These are phyloP conservation scores for Camelina sativa DNA, from an alignment of 345 rosid species.

Conservation along the genomic window DNA sequence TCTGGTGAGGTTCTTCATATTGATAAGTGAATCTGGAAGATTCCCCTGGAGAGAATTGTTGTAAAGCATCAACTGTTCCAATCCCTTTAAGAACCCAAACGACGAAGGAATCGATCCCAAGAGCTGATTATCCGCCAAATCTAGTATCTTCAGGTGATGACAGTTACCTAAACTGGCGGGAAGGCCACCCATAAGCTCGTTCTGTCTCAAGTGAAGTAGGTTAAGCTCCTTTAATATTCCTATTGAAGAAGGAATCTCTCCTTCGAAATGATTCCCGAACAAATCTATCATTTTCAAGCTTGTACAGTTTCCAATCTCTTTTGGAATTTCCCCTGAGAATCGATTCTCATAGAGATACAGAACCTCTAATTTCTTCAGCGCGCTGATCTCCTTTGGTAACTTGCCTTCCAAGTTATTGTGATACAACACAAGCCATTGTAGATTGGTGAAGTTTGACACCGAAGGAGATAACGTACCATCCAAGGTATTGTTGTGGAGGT, in stretches of 20 bases:
- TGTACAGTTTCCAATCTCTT: constrained; percentile 87
- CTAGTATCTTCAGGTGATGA: constrained; percentile 68
- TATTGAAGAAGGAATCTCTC: constrained; percentile 66
- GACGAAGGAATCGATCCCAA: constrained; percentile 68
- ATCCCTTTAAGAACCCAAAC: constrained; percentile 55
- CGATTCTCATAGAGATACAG: constrained; percentile 78
- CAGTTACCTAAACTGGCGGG: constrained; percentile 80
- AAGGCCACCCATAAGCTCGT: constrained; percentile 65
- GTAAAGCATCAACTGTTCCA: constrained; percentile 86
- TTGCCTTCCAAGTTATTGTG: constrained; percentile 75
- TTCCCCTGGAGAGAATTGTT: constrained; percentile 83
- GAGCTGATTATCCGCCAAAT: constrained; percentile 83
- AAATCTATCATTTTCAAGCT: constrained; percentile 74
- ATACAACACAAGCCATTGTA: constrained; percentile 70
- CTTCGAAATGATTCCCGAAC: constrained; percentile 74
- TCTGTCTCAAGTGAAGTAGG: constrained; percentile 83
- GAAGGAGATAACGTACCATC: constrained; percentile 66
- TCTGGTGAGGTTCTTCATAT: constrained; percentile 75
- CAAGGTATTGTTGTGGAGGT: constrained; percentile 90
- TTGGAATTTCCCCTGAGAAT: constrained; percentile 70
- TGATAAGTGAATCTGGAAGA: constrained; percentile 65
- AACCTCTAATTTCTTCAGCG: constrained; percentile 60
- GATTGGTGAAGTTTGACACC: constrained; percentile 67
- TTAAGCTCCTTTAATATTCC: constrained; percentile 64
- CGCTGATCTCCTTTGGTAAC: constrained; percentile 69